These are phyloP conservation scores for Phytopythium cucurbitacearum DNA, from an alignment of 352 stramenopile species.

Conservation along the genomic window DNA sequence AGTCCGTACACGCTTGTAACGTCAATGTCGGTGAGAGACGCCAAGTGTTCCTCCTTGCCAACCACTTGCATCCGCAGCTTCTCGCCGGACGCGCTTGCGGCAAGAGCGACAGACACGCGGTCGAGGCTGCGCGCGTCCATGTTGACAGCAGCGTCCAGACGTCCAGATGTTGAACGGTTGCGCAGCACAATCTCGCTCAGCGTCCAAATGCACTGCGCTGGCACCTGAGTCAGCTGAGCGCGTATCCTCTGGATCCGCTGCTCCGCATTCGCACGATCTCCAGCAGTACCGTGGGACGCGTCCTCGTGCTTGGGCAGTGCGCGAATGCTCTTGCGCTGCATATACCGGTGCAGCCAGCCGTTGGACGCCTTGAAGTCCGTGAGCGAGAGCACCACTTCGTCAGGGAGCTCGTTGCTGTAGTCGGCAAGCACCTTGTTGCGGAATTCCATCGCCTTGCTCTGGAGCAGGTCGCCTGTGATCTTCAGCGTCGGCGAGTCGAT, in stretches of 20 bases:
- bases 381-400: constrained; percentile 73
- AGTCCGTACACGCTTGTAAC: constrained; percentile 33
- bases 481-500: constrained; percentile 59
- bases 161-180: constrained; percentile 36
- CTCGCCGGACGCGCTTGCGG: constrained; percentile 58
- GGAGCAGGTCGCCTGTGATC: constrained; percentile 70
- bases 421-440: constrained; percentile 77
- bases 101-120: constrained; percentile 46
- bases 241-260: constrained; percentile 46
- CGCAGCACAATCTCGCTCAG: constrained; percentile 51
- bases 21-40: constrained; percentile 28
- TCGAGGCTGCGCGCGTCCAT: constrained; percentile 43
- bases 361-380: constrained; percentile 85
- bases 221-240: constrained; percentile 38
- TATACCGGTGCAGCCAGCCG: constrained; percentile 76
- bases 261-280: constrained; percentile 23
- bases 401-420: constrained; percentile 57
- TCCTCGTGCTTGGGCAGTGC: constrained; percentile 46
- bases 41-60: constrained; percentile 30
- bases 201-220: constrained; percentile 67
- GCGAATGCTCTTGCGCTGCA: constrained; percentile 66
- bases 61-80: constrained; percentile 62
- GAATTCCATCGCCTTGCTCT: constrained; percentile 79
- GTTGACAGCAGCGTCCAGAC: constrained; percentile 35
- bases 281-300: constrained; percentile 7